phyloP scores from a whole-genome alignment of 805 yeast species.

The Kluyveromyces siamensis region DNA sequence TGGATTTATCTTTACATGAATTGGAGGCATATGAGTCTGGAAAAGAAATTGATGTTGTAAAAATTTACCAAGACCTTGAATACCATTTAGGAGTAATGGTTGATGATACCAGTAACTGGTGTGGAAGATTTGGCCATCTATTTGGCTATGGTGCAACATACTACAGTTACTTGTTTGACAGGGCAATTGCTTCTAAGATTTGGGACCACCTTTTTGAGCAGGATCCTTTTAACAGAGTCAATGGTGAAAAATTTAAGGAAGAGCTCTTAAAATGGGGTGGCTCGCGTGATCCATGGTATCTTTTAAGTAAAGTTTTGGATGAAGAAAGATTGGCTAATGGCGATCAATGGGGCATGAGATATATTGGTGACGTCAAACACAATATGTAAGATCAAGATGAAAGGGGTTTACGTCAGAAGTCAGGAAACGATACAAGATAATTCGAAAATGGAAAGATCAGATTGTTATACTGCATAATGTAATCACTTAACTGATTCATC shows the following conservation, averaged over 20 bases:
- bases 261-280: constrained; percentile 91
- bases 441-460: background rate
- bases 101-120: constrained; percentile 74
- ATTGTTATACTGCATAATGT: background rate
- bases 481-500: background rate
- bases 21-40: constrained; percentile 26
- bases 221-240: constrained; percentile 60
- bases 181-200: constrained; percentile 83
- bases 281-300: constrained; percentile 77
- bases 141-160: constrained; percentile 92
- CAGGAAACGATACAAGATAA: constrained; percentile 9
- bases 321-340: constrained; percentile 53
- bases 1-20: constrained; percentile 76
- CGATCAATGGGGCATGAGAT: constrained; percentile 60
- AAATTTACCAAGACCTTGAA: constrained; percentile 61
- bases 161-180: constrained; percentile 82
- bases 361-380: constrained; percentile 32
- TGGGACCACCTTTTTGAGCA: constrained; percentile 65
- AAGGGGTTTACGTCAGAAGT: background rate
- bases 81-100: constrained; percentile 49
- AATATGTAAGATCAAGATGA: background rate
- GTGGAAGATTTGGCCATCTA: constrained; percentile 87
- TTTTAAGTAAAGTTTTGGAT: constrained; percentile 72
- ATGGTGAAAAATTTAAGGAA: constrained; percentile 69
- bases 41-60: constrained; percentile 45